A percentile compares a stretch with the other conserved stretches of the same genome.
phyloP scores from a whole-genome alignment of 2,329 filamentous ascomycete species.

The Aspergillus arachidicola region DNA sequence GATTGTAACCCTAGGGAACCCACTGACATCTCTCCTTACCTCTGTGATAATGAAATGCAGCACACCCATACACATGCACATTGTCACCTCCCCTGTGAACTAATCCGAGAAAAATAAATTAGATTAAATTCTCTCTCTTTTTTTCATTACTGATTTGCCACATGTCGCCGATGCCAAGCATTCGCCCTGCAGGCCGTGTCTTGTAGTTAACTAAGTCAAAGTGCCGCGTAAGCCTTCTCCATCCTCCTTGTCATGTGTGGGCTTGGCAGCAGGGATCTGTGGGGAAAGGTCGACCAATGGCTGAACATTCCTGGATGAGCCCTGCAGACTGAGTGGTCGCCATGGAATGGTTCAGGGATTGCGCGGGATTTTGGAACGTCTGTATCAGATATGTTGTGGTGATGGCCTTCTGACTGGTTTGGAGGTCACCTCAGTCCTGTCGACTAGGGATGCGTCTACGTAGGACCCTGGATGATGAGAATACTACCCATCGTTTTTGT shows the following conservation, averaged over 20 bases:
- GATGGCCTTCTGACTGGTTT: neutral
- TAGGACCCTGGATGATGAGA: neutral
- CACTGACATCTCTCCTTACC: neutral
- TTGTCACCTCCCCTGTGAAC: neutral
- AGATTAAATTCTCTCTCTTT: neutral
- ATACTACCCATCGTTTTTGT: neutral
- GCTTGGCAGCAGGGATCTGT: conserved; percentile 21
- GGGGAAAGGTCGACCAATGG: conserved; percentile 14
- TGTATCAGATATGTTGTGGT: conserved; percentile 2
- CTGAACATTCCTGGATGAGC: neutral
- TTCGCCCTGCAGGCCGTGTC: conserved; percentile 14
- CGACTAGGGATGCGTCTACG: neutral
- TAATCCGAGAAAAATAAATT: neutral
- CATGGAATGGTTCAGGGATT: conserved; percentile 7
- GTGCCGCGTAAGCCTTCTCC: conserved; percentile 29
- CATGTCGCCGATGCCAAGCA: conserved; percentile 20
- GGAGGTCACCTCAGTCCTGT: neutral
- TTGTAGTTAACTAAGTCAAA: neutral
- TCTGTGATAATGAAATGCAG: neutral
- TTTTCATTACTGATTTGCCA: conserved; percentile 9
- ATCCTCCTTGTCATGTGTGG: conserved; percentile 27
- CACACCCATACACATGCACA: neutral
- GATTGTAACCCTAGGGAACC: neutral
- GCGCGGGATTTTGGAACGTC: neutral
- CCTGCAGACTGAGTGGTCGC: neutral